phyloP scores from a whole-genome alignment of 176 grass and related monocot genomes.

The Chloris gayana region DNA sequence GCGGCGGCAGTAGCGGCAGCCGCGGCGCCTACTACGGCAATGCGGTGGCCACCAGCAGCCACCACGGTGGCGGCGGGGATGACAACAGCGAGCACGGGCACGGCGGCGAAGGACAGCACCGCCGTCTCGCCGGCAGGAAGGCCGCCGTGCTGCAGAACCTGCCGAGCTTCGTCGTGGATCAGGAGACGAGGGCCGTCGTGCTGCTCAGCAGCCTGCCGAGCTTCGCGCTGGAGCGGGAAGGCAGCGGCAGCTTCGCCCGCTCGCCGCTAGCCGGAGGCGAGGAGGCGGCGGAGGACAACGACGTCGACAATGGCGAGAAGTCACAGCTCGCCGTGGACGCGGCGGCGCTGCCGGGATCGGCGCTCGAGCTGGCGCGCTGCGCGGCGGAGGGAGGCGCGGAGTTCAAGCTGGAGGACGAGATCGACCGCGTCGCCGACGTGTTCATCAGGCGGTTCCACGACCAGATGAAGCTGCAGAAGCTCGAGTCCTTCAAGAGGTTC shows the following conservation, averaged over 20 bases:
- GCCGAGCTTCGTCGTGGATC: slow-evolving; percentile 51
- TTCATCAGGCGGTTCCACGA: slow-evolving; percentile 81
- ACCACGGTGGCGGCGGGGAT: background rate
- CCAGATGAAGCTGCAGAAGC: slow-evolving; percentile 96
- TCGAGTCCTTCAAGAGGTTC: slow-evolving; percentile 96
- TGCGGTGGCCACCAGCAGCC: background rate
- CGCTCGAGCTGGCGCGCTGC: slow-evolving; percentile 60
- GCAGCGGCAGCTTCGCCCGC: background rate
- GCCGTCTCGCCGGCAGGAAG: slow-evolving; percentile 35
- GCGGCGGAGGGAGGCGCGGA: slow-evolving; percentile 50
- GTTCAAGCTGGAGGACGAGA: slow-evolving; percentile 83
- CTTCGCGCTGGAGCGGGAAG: slow-evolving; percentile 35
- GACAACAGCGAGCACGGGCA: too few relatives aligned
- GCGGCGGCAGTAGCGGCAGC: background rate
- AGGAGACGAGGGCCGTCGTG: slow-evolving; percentile 57
- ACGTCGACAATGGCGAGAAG: slow-evolving; percentile 20
- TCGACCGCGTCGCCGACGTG: slow-evolving; percentile 71
- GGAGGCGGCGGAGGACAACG: slow-evolving; percentile 10
- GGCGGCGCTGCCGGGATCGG: slow-evolving; percentile 27
- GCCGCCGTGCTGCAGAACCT: slow-evolving; percentile 59
- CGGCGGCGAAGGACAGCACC: background rate
- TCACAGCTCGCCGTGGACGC: slow-evolving; percentile 38
- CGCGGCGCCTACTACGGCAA: background rate
- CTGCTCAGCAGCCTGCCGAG: slow-evolving; percentile 58
- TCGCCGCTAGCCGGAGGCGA: slow-evolving; percentile 17